phyloP scores from a whole-genome alignment of 2,329 filamentous ascomycete species.

The Coniella vitis region DNA sequence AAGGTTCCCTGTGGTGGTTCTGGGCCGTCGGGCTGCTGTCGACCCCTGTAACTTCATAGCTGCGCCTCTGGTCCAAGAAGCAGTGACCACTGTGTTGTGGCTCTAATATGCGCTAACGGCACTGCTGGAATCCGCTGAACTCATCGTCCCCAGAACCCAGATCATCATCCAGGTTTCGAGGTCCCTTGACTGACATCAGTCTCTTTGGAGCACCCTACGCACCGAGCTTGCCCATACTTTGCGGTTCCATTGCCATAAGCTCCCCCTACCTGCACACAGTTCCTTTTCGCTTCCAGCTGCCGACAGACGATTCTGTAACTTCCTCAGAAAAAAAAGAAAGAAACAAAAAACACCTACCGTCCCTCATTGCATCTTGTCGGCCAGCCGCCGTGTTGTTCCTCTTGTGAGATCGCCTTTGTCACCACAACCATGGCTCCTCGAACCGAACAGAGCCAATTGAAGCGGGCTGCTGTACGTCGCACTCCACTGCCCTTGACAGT shows the following conservation, averaged over 20 bases:
- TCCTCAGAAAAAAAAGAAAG: too few species aligned
- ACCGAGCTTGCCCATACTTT: background rate
- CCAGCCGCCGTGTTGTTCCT: slow-evolving; percentile 3
- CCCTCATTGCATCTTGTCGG: slow-evolving; percentile 3
- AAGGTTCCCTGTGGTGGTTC: too few species aligned
- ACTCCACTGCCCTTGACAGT: slow-evolving; percentile 7
- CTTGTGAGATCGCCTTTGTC: slow-evolving; percentile 1
- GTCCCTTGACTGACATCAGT: slow-evolving; percentile 4
- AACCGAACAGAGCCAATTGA: slow-evolving; percentile 24
- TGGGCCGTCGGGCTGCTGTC: background rate
- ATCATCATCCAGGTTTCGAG: background rate
- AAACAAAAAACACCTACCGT: too few species aligned
- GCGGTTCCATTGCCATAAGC: background rate
- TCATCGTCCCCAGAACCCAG: background rate
- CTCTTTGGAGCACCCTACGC: background rate
- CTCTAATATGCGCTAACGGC: background rate
- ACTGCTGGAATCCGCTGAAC: background rate
- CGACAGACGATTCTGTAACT: slow-evolving; percentile 5
- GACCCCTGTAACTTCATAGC: background rate
- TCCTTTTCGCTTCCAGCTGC: background rate
- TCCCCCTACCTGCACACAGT: background rate
- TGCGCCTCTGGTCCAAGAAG: background rate
- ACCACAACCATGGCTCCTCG: slow-evolving; percentile 19
- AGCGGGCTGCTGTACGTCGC: slow-evolving; percentile 23
- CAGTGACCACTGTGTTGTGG: background rate